Percentiles rank a stretch among this genome's conserved stretches.
phyloP scores from a whole-genome alignment of 768 basidiomycete species.

The Botryobasidium botryosum region DNA sequence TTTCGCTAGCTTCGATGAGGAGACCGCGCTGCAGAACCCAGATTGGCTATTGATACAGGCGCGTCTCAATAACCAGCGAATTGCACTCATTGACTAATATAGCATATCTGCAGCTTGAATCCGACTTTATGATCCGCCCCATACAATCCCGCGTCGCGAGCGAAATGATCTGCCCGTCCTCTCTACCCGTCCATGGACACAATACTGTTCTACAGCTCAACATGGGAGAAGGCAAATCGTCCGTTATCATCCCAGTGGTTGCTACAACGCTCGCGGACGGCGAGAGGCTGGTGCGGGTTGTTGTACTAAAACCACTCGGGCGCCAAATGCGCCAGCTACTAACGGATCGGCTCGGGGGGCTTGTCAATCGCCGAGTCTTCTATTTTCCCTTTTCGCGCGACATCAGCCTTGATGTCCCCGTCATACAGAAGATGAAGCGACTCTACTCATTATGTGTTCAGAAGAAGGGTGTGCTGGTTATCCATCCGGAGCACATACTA shows the following conservation, averaged over 20 bases:
- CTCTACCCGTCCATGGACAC: conserved; percentile 5
- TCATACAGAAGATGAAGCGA: conserved; percentile 18
- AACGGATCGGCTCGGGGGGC: conserved; percentile 26
- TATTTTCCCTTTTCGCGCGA: conserved; percentile 34
- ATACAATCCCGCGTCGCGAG: conserved; percentile 27
- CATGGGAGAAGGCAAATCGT: conserved; percentile 42
- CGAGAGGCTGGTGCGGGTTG: conserved; percentile 28
- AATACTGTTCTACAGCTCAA: conserved; percentile 35
- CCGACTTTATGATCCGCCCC: conserved; percentile 27
- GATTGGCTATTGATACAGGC: conserved; percentile 33
- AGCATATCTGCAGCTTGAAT: conserved; percentile 27
- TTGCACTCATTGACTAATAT: background rate
- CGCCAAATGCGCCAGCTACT: conserved; percentile 35
- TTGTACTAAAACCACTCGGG: conserved; percentile 32
- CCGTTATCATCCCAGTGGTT: conserved; percentile 34
- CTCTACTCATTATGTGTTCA: conserved; percentile 26
- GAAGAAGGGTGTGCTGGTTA: conserved; percentile 26
- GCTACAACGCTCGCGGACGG: conserved; percentile 28
- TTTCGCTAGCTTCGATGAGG: too few relatives aligned
- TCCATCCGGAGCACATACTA: conserved; percentile 37
- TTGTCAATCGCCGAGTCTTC: conserved; percentile 31
- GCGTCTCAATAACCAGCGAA: conserved; percentile 10
- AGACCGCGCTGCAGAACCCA: too few relatives aligned
- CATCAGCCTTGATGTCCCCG: conserved; percentile 14
- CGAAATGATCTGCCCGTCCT: conserved; percentile 31